These are phyloP conservation scores for Nephelium lappaceum DNA, from an alignment of 345 rosid species.

Conservation along the genomic window DNA sequence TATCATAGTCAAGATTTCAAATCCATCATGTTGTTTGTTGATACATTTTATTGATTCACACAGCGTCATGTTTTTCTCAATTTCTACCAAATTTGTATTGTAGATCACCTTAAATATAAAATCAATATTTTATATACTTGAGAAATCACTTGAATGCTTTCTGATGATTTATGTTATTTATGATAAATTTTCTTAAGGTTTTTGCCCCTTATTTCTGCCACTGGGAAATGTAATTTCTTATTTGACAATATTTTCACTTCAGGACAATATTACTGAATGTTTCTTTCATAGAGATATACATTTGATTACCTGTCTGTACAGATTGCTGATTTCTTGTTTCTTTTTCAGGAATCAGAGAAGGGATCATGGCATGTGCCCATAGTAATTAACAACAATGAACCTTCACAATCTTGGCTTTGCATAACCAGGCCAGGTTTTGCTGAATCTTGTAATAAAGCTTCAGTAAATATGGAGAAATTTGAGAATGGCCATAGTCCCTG, in stretches of 20 bases:
- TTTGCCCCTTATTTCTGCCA: neutral
- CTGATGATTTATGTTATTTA: neutral
- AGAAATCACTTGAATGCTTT: neutral
- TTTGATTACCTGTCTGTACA: neutral
- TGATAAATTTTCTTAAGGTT: neutral
- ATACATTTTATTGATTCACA: no score
- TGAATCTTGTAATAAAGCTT: slow-evolving; percentile 25
- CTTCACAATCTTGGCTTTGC: slow-evolving; percentile 65
- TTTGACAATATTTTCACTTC: neutral
- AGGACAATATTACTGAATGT: neutral
- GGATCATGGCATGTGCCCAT: slow-evolving; percentile 93
- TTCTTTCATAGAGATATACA: neutral
- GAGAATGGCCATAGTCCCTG: slow-evolving; percentile 18
- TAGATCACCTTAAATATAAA: neutral
- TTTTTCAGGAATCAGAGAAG: slow-evolving; percentile 76
- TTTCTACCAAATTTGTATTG: neutral
- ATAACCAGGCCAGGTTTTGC: slow-evolving; percentile 39
- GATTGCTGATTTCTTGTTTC: neutral
- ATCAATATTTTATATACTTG: neutral
- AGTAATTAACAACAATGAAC: slow-evolving; percentile 25
- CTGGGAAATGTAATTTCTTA: neutral
- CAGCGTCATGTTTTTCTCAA: no score
- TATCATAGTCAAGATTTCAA: neutral
- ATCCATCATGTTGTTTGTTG: neutral
- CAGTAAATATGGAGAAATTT: slow-evolving; percentile 17